Percentiles rank a stretch among this genome's conserved stretches.
These are phyloP conservation scores for Podospora didyma DNA, from an alignment of 495 filamentous ascomycete species.

Conservation along the genomic window DNA sequence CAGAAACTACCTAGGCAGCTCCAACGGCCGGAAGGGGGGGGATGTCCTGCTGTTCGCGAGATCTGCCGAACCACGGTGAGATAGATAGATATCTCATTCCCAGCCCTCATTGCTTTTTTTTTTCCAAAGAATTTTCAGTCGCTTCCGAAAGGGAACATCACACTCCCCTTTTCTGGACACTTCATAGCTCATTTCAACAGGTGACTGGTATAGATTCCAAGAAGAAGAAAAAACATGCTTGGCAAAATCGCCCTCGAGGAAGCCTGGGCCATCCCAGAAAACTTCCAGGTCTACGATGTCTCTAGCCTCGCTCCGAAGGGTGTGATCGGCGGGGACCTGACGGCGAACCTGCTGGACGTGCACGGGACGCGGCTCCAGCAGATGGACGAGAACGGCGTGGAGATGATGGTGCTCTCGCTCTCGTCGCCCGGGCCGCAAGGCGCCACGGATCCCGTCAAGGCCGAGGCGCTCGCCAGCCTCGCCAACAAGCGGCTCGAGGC, in stretches of 20 bases:
- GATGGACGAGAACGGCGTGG: slow-evolving; percentile 25
- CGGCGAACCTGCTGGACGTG: slow-evolving; percentile 23
- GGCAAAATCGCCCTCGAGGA: slow-evolving; percentile 27
- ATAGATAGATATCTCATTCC: no score
- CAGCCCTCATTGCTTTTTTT: no score
- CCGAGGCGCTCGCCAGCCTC: slow-evolving; percentile 18
- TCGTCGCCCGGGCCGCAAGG: slow-evolving; percentile 22
- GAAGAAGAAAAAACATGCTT: slow-evolving; percentile 9
- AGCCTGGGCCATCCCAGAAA: slow-evolving; percentile 24
- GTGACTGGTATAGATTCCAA: no score
- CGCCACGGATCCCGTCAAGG: slow-evolving; percentile 12
- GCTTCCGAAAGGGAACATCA: no score
- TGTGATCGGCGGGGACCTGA: slow-evolving; percentile 17
- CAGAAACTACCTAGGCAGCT: no score
- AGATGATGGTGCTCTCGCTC: slow-evolving; percentile 24
- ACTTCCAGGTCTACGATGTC: slow-evolving; percentile 22
- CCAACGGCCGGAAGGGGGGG: no score
- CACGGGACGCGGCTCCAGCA: slow-evolving; percentile 21
- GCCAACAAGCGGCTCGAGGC: slow-evolving; percentile 53
- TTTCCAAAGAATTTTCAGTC: no score
- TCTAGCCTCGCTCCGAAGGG: slow-evolving; percentile 20
- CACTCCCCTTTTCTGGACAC: no score
- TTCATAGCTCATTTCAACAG: no score
- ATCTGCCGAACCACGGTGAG: no score
- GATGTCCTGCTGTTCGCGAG: no score